These are phyloP conservation scores for Domatiomyces catenatus DNA, from an alignment of 2,329 filamentous ascomycete species.

Conservation along the genomic window DNA sequence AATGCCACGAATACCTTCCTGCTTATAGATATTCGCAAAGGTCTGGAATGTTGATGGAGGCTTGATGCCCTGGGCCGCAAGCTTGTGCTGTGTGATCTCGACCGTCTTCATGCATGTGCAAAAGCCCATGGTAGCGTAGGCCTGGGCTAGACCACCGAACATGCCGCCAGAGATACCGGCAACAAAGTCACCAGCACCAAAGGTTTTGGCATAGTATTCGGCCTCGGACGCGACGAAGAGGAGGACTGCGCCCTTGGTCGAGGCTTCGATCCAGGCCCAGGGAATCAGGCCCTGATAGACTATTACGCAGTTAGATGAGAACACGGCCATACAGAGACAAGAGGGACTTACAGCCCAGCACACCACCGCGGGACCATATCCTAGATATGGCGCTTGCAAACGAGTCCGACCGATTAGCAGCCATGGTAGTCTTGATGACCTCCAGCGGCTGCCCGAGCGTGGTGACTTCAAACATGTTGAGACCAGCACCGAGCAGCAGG, in stretches of 20 bases:
- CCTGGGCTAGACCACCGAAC: constrained; percentile 86
- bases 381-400: constrained; percentile 67
- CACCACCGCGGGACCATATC: constrained; percentile 88
- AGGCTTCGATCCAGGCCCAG: constrained; percentile 99
- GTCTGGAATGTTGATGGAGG: constrained; percentile 84
- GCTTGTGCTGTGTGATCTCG: constrained; percentile 97
- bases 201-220: constrained; percentile 77
- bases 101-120: constrained; percentile 99
- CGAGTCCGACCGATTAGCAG: constrained; percentile 80
- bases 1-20: constrained; percentile 86
- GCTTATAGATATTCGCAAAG: constrained; percentile 93
- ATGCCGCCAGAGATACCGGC: constrained; percentile 84
- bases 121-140: constrained; percentile 99
- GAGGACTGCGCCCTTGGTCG: constrained; percentile 96
- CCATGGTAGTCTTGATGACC: constrained; percentile 99
- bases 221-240: constrained; percentile 98
- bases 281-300: constrained; percentile 99
- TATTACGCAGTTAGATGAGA: constrained; percentile 26
- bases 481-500: constrained; percentile 77
- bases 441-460: constrained; percentile 73
- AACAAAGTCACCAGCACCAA: constrained; percentile 73
- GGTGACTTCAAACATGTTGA: constrained; percentile 87
- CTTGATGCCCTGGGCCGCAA: constrained; percentile 66
- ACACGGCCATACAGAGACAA: not conserved
- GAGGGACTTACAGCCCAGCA: constrained; percentile 68